Base-by-base conservation (phyloP, 495 filamentous ascomycete genomes). In the Trichoderma reesei region DNA sequence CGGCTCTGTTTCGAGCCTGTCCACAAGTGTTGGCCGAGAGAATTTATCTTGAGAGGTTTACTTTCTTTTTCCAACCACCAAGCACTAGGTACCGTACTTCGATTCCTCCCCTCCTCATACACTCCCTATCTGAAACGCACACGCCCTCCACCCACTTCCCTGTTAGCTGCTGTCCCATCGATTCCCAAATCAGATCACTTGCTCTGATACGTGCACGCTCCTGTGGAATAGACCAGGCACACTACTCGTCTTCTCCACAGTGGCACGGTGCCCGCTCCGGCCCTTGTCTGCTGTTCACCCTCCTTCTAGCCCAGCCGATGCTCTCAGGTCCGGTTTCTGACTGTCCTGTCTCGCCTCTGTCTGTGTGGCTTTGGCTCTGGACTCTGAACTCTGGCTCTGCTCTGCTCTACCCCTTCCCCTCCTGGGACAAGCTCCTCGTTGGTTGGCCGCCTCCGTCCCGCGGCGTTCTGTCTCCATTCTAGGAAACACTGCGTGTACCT, bases 161-260 rank as follows among this genome's bases (percentile, higher is more conserved):
- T 56, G 51, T 34, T 56, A 56, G 51, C 34, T 33, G 51, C 33
- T 26, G 51, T 56, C 26, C 51, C 51, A 56, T 56, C 51, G 51
- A 56, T 56, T 56, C 51, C 51, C 51, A 33, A 56, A 56, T 56
- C 51, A 56, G 51, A 56, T 56, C 51, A 56, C 34, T 33, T 71
- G 61, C 74, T 68, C 72, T 75, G 74, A 74, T 71, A 73, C 72
- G 69, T 71, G 67, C 71, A 56, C 71, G 68, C 65, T 68, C 67
- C 66, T 48, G 74, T 73, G 67, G 72, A 72, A 72, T 74, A 70
- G 44, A 70, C 67, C 63, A 68, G 68, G 68, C 67, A 64, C 68
- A 69, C 70, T 44, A 62, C 61, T 65, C 63, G 26, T 20, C 66
- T 62, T 67, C 72, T 72, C 72, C 70, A 72, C 72, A 69, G 26